These are phyloP conservation scores for Xylaria sp. DNA, from an alignment of 2,329 filamentous ascomycete species.

Conservation along the genomic window DNA sequence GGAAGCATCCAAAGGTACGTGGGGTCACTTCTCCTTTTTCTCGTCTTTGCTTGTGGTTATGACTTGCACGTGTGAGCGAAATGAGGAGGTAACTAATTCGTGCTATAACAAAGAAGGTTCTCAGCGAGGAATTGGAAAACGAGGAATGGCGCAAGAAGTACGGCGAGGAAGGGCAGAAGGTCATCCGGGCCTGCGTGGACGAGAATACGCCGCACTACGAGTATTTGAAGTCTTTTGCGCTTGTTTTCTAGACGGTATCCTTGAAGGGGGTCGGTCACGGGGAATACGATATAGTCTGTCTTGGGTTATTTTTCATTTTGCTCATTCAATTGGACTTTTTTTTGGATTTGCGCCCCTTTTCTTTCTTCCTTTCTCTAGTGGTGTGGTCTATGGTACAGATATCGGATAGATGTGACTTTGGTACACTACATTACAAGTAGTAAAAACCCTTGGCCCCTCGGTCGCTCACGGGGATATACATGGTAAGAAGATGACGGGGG, in stretches of 20 bases:
- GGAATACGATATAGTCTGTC: background rate
- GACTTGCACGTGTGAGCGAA: too few species aligned
- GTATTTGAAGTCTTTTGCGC: constrained; percentile 72
- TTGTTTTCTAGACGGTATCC: constrained; percentile 45
- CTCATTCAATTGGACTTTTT: background rate
- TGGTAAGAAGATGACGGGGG: constrained; percentile 2
- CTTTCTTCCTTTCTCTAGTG: background rate
- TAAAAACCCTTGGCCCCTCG: constrained; percentile 8
- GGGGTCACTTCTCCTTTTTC: too few species aligned
- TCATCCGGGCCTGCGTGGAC: constrained; percentile 66
- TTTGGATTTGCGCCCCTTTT: background rate
- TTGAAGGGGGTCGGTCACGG: background rate
- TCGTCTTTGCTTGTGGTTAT: too few species aligned
- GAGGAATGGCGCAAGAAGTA: constrained; percentile 69
- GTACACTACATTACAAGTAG: constrained; percentile 27
- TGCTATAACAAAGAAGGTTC: constrained; percentile 46
- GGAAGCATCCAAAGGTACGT: constrained; percentile 55
- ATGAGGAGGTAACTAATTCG: constrained; percentile 16
- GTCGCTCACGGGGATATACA: constrained; percentile 13
- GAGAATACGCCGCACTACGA: constrained; percentile 71
- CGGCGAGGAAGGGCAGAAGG: constrained; percentile 62
- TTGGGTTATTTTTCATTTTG: background rate
- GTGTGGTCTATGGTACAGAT: constrained; percentile 12
- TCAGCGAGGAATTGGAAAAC: constrained; percentile 62
- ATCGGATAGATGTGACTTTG: constrained; percentile 12